Base-by-base conservation (phyloP, 148 eudicot species). In the Rhododendron simsii region DNA sequence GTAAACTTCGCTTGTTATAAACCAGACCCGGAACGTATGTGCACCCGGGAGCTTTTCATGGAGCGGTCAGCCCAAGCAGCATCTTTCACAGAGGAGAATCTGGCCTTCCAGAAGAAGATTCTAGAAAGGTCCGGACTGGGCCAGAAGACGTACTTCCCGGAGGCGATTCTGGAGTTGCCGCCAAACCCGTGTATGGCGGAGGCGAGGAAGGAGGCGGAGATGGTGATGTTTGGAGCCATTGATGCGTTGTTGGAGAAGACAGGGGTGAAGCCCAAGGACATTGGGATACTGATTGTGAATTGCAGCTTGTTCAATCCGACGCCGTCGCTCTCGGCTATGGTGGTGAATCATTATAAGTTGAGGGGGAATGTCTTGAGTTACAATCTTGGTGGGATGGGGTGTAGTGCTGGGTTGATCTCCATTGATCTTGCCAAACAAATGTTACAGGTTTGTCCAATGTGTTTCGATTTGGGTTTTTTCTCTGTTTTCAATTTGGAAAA, bases 321-420 rank as follows among this genome's bases (percentile, higher is more conserved):
- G 16, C 91, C 93, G 5, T 91, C 91, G 23, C 89, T 91, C 13
- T 86, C 90, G 4, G 67, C 89, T 26, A 88, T 88, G 89, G 87
- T 91, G 48, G 89, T 91, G 47, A 88, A 89, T 26, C 91, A 84
- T 57, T 91, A 91, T 83, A 88, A 89, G 78, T 75, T 91, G 35
- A 88, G 90, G 73, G 89, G 87, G 45, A 88, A 89, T 41, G 82
- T 91, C 12, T 78, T 82, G 87, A 89, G 87, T 80, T 91, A 87
- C 79, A 91, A 91, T n/a, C 87, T 91, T 85, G 88, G 87, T 47
- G 93, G 93, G 13, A 91, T 91, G 93, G 93, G 93, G 1, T 91
- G 93, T 71, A 91, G 91, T 74, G 93, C 91, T 28, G 90, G 92
- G 8, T 86, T 91, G 16, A 86, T 91, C 63, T 74, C 92, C 2